Evolutionary conservation across 352 stramenopile genomes (phyloP).

Genomic region (Globisporangium rhizosaccharum): DNA sequence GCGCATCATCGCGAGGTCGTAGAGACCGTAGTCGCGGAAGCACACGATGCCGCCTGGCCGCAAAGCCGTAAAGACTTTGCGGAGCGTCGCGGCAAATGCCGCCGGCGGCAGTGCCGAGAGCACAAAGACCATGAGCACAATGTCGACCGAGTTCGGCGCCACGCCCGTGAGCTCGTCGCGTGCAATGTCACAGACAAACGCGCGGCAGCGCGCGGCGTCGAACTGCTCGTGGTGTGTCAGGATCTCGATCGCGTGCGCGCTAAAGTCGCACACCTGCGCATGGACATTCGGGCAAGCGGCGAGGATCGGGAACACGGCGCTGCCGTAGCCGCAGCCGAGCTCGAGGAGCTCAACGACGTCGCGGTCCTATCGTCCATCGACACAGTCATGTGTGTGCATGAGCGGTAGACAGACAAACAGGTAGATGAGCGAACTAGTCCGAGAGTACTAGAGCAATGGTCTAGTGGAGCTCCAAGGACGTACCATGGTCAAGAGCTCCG

Average conservation of each 20-base stretch:
- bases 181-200: slow-evolving; percentile 73
- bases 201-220: slow-evolving; percentile 43
- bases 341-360: slow-evolving; percentile 55
- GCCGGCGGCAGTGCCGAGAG: slow-evolving; percentile 64
- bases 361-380: slow-evolving; percentile 13
- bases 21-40: slow-evolving; percentile 86
- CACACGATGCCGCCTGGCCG: slow-evolving; percentile 68
- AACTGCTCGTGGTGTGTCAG: slow-evolving; percentile 46
- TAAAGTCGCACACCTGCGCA: slow-evolving; percentile 81
- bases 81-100: slow-evolving; percentile 38
- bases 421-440: neutral
- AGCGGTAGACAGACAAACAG: neutral
- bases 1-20: slow-evolving; percentile 83
- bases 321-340: slow-evolving; percentile 84
- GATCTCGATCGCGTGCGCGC: slow-evolving; percentile 68
- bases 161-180: slow-evolving; percentile 43
- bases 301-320: slow-evolving; percentile 82
- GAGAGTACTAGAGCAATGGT: neutral
- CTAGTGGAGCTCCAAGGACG: neutral
- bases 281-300: slow-evolving; percentile 51
- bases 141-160: slow-evolving; percentile 44
- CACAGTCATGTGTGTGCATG: neutral
- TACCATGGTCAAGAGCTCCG: slow-evolving; percentile 45
- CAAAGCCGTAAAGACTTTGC: slow-evolving; percentile 50
- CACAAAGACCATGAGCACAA: slow-evolving; percentile 83